These are phyloP conservation scores for Quercus lobata DNA, from an alignment of 331 rosid genomes.

Conservation along the genomic window DNA sequence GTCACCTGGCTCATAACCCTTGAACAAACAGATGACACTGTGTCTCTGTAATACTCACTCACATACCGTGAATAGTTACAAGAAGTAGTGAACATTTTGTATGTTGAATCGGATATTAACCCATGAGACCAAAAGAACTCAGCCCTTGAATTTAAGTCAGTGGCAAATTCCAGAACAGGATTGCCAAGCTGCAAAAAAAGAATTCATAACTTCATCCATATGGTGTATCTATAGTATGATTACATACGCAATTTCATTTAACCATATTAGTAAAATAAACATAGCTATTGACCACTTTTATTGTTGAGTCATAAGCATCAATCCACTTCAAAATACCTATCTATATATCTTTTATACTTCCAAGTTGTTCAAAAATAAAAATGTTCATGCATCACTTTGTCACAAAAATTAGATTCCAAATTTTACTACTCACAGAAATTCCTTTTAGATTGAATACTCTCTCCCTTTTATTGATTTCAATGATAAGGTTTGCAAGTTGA, in stretches of 20 bases:
- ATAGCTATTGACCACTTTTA: no score
- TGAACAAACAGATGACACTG: constrained; percentile 67
- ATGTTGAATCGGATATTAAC: constrained; percentile 70
- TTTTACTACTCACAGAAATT: constrained; percentile 54
- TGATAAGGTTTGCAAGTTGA: constrained; percentile 71
- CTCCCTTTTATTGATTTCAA: constrained; percentile 45
- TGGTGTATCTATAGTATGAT: no score
- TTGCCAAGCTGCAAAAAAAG: constrained; percentile 64
- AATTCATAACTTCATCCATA: neutral
- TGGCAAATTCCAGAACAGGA: constrained; percentile 64
- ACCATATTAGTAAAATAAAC: no score
- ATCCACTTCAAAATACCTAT: no score
- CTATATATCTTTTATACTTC: no score
- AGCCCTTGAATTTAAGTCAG: constrained; percentile 70
- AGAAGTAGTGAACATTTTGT: constrained; percentile 47
- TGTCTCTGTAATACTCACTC: constrained; percentile 69
- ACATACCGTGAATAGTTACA: constrained; percentile 74
- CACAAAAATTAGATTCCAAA: neutral
- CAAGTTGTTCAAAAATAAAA: no score
- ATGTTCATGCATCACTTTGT: neutral
- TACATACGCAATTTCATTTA: no score
- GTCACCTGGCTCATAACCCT: constrained; percentile 76
- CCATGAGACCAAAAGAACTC: constrained; percentile 83
- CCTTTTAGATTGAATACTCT: constrained; percentile 65
- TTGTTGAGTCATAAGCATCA: no score